Evolutionary conservation across 495 filamentous ascomycete species (phyloP), one percentile per base, ranked within the genome.

Genomic region (Letharia lupina): DNA sequence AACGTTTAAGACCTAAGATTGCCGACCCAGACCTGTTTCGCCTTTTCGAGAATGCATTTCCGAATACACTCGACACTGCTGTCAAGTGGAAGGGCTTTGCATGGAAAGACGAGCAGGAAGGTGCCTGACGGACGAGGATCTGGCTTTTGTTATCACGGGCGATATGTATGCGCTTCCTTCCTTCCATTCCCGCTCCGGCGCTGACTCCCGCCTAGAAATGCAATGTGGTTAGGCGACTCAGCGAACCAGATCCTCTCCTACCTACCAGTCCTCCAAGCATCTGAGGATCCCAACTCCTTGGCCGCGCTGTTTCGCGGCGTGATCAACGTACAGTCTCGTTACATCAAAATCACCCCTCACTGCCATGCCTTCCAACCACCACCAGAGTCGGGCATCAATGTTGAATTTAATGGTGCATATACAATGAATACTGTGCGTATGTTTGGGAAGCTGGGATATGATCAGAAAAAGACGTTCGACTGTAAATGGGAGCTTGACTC

Each of bases 401-500:
- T 77, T 7, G 77, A 78, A 0, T 59, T 20, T 42, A 87, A 87
- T 68, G 76, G 74, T 23, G 80, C 81, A 1, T 82, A 80, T 60
- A 68, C 56, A 42, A 70, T 78, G 12, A 84, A 86, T 65, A 67
- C 69, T 12, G 65, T 68, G 18, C 80, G 81, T 18, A 66, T 61
- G 64, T 66, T 66, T 39, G 57, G 58, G 13, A 65, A 65, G 13
- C 82, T 83, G 4, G 66, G 75, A 0, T 87, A 85, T 69, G 74
- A 82, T 68, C 77, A 74, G 40, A 65, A 75, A 9, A 68, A 77
- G 15, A 82, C 86, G 12, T 87, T 84, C 70, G 85, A 86, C 67
- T 87, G 85, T 77, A 88, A 88, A 73, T 88, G 83, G 71, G 87
- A 89, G 70, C 77, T 89, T n/a, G 87, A 89, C 72, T 84, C 81